These are phyloP conservation scores for Polygonum aviculare DNA, from an alignment of 148 eudicot genomes.

Conservation along the genomic window DNA sequence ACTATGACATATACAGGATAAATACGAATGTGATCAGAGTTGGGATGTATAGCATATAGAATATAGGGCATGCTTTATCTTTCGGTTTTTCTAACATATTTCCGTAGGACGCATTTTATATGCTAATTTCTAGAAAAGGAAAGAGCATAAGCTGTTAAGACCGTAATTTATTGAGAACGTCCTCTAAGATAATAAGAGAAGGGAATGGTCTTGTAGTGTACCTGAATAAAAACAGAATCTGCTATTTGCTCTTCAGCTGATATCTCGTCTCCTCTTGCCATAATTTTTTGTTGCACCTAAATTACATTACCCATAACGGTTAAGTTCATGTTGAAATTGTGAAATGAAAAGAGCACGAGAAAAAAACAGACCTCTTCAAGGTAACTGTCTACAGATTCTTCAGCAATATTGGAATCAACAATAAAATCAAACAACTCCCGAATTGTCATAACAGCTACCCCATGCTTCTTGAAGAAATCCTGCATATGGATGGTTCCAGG, in stretches of 20 bases:
- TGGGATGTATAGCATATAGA: no score
- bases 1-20: background rate
- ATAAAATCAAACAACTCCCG: slow-evolving; percentile 90
- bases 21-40: background rate
- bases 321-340: background rate
- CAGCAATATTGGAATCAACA: slow-evolving; percentile 71
- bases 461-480: slow-evolving; percentile 83
- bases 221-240: slow-evolving; percentile 84
- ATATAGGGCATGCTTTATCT: no score
- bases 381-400: slow-evolving; percentile 70
- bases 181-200: no score
- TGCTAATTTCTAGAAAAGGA: no score
- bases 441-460: slow-evolving; percentile 88
- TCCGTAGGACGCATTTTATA: no score
- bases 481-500: slow-evolving; percentile 22
- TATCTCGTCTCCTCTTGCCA: slow-evolving; percentile 62
- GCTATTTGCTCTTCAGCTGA: slow-evolving; percentile 85
- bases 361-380: slow-evolving; percentile 60
- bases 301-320: background rate
- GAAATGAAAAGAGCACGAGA: background rate
- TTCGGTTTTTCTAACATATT: no score
- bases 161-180: no score
- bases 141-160: no score
- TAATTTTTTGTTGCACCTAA: slow-evolving; percentile 76
- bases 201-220: slow-evolving; percentile 6